Conservation (phyloP, 148 eudicot genomes). For the Euryodendron excelsum region DNA sequence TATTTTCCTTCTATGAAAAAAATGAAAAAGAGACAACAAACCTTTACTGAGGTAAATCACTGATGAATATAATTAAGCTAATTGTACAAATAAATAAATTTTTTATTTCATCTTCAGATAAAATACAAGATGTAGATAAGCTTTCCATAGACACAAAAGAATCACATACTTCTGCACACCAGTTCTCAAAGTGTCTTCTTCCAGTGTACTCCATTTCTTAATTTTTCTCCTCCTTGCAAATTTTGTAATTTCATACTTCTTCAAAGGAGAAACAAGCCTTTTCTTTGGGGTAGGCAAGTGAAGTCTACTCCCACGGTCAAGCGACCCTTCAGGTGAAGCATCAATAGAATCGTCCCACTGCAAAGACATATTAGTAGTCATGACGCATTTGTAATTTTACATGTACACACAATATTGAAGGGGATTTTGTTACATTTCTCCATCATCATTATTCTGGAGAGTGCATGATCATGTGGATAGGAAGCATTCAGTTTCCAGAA, state of each 20-base stretch:
- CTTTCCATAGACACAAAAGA: background rate
- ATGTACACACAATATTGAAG: background rate
- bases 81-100: background rate
- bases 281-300: slow-evolving; percentile 44
- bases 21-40: background rate
- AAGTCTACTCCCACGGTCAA: slow-evolving; percentile 18
- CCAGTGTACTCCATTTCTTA: slow-evolving; percentile 52
- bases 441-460: background rate
- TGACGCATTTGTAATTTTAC: background rate
- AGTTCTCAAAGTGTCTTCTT: slow-evolving; percentile 67
- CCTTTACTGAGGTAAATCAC: background rate
- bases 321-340: slow-evolving; percentile 25
- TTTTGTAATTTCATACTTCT: slow-evolving; percentile 14
- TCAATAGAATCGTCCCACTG: slow-evolving; percentile 64
- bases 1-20: too few species aligned
- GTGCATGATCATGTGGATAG: background rate
- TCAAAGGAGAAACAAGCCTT: slow-evolving; percentile 41
- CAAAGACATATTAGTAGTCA: slow-evolving; percentile 13
- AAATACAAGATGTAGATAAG: background rate
- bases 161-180: slow-evolving; percentile 48
- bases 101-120: background rate
- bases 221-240: slow-evolving; percentile 34
- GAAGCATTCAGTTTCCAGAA: background rate
- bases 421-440: background rate
- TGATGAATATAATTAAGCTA: background rate